Percentiles rank a stretch among this genome's conserved stretches.
Conservation (phyloP, 768 basidiomycete species). For the Termitomyces sp. region DNA sequence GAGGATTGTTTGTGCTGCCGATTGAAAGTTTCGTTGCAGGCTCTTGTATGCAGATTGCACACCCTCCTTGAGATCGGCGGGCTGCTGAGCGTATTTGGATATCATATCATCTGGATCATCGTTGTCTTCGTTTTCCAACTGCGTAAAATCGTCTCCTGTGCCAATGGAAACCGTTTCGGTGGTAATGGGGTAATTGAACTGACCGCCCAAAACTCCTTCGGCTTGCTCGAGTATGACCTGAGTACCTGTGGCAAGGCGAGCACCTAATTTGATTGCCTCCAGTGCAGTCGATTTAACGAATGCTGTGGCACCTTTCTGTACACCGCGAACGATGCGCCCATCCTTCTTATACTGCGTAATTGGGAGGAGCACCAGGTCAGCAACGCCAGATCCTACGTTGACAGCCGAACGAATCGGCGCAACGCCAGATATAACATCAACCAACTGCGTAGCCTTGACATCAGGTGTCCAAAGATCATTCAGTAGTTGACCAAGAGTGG, state of each 20-base stretch:
- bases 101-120: conserved; percentile 57
- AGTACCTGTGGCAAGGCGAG: conserved; percentile 91
- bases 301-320: conserved; percentile 91
- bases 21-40: conserved; percentile 79
- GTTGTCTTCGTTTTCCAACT: conserved; percentile 29
- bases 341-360: conserved; percentile 99
- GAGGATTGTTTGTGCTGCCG: conserved; percentile 96
- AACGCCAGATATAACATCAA: conserved; percentile 95
- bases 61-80: conserved; percentile 78
- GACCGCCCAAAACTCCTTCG: conserved; percentile 83
- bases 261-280: conserved; percentile 94
- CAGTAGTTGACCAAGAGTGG: conserved; percentile 82
- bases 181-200: conserved; percentile 61
- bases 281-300: conserved; percentile 94
- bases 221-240: conserved; percentile 97
- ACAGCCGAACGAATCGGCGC: conserved; percentile 95
- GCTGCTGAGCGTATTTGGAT: conserved; percentile 93
- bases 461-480: conserved; percentile 99
- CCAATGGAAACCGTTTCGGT: conserved; percentile 61
- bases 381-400: conserved; percentile 95
- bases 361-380: conserved; percentile 91
- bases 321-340: conserved; percentile 83
- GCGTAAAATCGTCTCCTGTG: conserved; percentile 29
- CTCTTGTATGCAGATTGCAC: conserved; percentile 90
- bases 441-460: conserved; percentile 96